Base-by-base conservation (phyloP, 2,329 filamentous ascomycete species). In the Ophiostoma perfectum region DNA sequence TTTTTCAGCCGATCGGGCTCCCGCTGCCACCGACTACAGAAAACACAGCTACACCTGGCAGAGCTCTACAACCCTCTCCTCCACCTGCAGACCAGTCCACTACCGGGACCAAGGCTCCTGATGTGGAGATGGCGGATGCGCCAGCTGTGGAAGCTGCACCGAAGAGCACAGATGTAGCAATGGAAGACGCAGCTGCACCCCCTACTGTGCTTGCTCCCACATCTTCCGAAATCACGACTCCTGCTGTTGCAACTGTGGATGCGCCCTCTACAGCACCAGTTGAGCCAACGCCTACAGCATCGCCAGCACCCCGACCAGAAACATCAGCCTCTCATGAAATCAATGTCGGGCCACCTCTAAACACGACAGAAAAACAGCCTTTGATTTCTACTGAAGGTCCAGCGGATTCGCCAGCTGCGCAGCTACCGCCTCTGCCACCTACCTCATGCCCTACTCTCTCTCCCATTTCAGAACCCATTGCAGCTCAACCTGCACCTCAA, bases 1-100 rank as follows among this genome's bases (percentile, higher is more conserved):
- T 71, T 14, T 73, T 72, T 39, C 18, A 68, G 44, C 71, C 71
- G 7, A 70, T 71, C 27, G 58, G 36, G 8, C 36, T 62, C 16
- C 36, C 55, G 12, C 55, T 4, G 36, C 58, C 38, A 36, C 58
- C 58, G 14, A 5, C 58, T 58, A 36, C 27, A 38, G 18, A 58
- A 58, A 38, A 41, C 4, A 14, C 49, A 55, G 49, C n/a, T 9
- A 62, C 12, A 41, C 27, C 8, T 2, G 36, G 27, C 27, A 27
- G 27, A 3, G 16, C 16, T 52, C 16, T 4, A 18, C 14, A 4
- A n/a, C 16, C 60, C 6, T 44, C 38, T 63, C 2, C 16, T 39
- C 14, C 12, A 16, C 36, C 58, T 16, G 36, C 58, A 44, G n/a
- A n/a, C 41, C 2, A 27, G 49, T 16, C 18, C n/a, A 7, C 52